phyloP scores from a whole-genome alignment of 345 rosid genomes.

The Brassica nigra region DNA sequence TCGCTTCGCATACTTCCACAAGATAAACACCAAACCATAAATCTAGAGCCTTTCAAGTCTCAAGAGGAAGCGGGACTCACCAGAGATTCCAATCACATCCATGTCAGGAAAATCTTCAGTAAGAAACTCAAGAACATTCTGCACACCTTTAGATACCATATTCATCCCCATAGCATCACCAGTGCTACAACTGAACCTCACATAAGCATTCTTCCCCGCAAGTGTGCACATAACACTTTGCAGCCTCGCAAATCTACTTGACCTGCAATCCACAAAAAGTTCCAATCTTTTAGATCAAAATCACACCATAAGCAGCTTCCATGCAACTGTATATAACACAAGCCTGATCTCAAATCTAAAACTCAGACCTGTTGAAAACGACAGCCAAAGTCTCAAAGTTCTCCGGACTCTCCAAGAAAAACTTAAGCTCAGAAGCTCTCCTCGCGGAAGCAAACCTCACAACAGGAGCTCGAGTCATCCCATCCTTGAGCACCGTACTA shows the following conservation, averaged over 20 bases:
- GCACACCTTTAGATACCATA: slow-evolving; percentile 93
- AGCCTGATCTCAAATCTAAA: background rate
- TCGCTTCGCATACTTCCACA: background rate
- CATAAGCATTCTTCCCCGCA: slow-evolving; percentile 82
- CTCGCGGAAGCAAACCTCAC: slow-evolving; percentile 61
- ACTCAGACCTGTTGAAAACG: slow-evolving; percentile 66
- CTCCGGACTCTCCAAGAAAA: slow-evolving; percentile 69
- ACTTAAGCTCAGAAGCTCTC: slow-evolving; percentile 75
- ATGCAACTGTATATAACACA: background rate
- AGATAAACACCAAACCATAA: background rate
- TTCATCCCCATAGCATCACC: slow-evolving; percentile 99
- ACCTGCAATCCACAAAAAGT: slow-evolving; percentile 45
- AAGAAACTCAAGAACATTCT: slow-evolving; percentile 84
- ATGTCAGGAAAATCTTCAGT: slow-evolving; percentile 78
- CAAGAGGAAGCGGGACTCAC: slow-evolving; percentile 35
- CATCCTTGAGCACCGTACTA: slow-evolving; percentile 61
- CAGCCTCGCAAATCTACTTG: slow-evolving; percentile 77
- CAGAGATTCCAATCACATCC: slow-evolving; percentile 82
- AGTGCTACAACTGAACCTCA: slow-evolving; percentile 74
- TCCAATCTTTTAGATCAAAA: background rate
- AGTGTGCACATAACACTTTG: slow-evolving; percentile 59
- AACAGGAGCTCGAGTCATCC: slow-evolving; percentile 87
- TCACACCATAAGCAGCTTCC: background rate
- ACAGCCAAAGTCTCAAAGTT: slow-evolving; percentile 66
- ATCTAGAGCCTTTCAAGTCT: background rate